Conservation (phyloP, 2,329 filamentous ascomycete genomes). For the Zymoseptoria ardabiliae region DNA sequence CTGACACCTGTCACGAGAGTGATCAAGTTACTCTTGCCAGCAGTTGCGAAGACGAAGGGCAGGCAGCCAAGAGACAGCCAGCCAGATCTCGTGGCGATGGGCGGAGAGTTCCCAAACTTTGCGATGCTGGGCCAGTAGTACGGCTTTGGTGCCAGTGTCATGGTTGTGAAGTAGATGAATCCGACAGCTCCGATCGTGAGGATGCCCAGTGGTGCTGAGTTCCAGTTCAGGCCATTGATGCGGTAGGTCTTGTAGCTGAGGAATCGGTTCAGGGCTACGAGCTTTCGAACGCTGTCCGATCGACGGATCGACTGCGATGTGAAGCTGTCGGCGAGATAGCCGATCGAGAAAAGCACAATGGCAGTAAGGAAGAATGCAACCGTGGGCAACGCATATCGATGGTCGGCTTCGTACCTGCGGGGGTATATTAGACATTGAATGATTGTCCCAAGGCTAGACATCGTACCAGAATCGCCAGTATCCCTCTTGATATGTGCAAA, state of each 20-base stretch:
- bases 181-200: slow-evolving; percentile 36
- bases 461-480: slow-evolving; percentile 43
- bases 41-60: slow-evolving; percentile 41
- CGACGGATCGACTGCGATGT: not conserved
- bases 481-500: slow-evolving; percentile 41
- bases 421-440: not conserved
- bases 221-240: slow-evolving; percentile 32
- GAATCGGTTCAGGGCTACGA: slow-evolving; percentile 34
- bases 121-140: slow-evolving; percentile 45
- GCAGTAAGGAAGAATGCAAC: slow-evolving; percentile 46
- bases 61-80: slow-evolving; percentile 47
- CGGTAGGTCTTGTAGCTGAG: slow-evolving; percentile 37
- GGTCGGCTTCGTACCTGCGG: slow-evolving; percentile 44
- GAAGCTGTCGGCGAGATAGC: slow-evolving; percentile 22
- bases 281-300: slow-evolving; percentile 15
- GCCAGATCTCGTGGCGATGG: slow-evolving; percentile 46
- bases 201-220: slow-evolving; percentile 41
- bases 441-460: not conserved
- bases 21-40: slow-evolving; percentile 50
- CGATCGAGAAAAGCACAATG: slow-evolving; percentile 44
- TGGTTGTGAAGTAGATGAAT: slow-evolving; percentile 42
- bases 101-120: slow-evolving; percentile 45
- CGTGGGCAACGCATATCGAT: slow-evolving; percentile 46
- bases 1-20: slow-evolving; percentile 48
- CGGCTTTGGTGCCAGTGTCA: slow-evolving; percentile 35